Conservation (phyloP, 148 eudicot species). For the Suaeda aralocaspica region DNA sequence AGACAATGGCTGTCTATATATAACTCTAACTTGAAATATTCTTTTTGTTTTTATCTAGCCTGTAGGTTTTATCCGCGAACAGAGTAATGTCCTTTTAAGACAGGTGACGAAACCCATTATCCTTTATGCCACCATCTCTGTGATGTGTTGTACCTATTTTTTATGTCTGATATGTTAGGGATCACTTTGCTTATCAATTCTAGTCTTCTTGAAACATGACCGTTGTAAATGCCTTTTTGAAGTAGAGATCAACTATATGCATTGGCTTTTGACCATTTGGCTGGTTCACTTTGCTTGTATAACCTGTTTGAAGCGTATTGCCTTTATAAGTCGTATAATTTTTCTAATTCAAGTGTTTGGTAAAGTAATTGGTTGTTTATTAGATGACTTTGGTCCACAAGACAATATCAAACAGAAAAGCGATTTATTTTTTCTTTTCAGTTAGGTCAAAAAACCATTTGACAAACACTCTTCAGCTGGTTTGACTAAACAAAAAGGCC, state of each 20-base stretch:
- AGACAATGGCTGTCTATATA: slow-evolving; percentile 1
- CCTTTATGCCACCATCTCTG: not conserved
- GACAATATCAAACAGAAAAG: no score
- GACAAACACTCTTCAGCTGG: no score
- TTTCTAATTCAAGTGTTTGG: no score
- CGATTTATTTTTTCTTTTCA: no score
- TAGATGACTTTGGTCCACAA: no score
- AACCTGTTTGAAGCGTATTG: not conserved
- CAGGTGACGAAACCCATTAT: slow-evolving; percentile 51
- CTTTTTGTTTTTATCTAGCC: slow-evolving; percentile 49
- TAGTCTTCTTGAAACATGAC: no score
- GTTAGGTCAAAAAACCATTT: no score
- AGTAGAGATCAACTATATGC: no score
- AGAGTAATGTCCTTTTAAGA: slow-evolving; percentile 75
- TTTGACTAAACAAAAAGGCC: no score
- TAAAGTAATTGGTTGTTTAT: no score
- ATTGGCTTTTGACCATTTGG: no score
- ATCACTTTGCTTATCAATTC: not conserved
- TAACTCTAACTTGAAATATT: slow-evolving; percentile 13
- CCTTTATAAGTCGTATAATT: no score
- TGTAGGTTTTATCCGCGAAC: slow-evolving; percentile 86
- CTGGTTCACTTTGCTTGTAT: not conserved
- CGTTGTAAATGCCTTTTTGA: not conserved
- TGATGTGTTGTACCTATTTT: not conserved
- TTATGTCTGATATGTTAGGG: not conserved